Conservation (phyloP, 495 filamentous ascomycete species). For the Talaromyces ruber region DNA sequence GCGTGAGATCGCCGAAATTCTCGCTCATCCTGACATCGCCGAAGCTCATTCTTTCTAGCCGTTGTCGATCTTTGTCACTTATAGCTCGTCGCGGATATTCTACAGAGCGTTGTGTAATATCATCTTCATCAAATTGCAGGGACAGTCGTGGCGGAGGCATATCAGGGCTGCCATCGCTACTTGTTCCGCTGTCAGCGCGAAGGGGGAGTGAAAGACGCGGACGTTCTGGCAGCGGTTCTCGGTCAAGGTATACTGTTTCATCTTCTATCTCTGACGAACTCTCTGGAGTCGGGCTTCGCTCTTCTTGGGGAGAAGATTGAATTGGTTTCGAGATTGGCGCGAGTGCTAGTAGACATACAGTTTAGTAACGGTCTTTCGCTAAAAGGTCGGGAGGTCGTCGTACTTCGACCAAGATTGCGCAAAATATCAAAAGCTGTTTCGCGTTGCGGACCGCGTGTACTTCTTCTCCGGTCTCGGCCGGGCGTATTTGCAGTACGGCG, state of each 20-base stretch:
- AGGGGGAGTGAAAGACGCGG: conserved; percentile 65
- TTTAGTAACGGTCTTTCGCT: background rate
- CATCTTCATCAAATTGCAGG: conserved; percentile 57
- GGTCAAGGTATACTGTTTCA: conserved; percentile 52
- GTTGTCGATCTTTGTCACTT: conserved; percentile 38
- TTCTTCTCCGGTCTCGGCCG: conserved; percentile 55
- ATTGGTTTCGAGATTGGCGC: conserved; percentile 50
- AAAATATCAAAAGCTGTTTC: conserved; percentile 70
- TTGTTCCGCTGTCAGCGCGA: conserved; percentile 40
- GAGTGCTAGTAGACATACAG: conserved; percentile 30
- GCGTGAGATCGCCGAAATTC: conserved; percentile 40
- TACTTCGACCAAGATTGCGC: conserved; percentile 53
- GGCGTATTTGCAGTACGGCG: conserved; percentile 72
- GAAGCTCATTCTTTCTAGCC: conserved; percentile 46
- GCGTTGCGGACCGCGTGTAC: conserved; percentile 51
- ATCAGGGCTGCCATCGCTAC: conserved; percentile 46
- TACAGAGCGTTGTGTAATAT: conserved; percentile 58
- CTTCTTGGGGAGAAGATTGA: conserved; percentile 46
- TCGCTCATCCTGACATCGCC: conserved; percentile 56
- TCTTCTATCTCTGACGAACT: conserved; percentile 17
- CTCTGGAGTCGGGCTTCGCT: conserved; percentile 10
- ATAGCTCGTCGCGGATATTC: conserved; percentile 58
- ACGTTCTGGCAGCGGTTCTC: conserved; percentile 51
- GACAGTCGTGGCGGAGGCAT: conserved; percentile 53
- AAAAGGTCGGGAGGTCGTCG: background rate